Base-by-base conservation (phyloP, 2,329 filamentous ascomycete genomes). In the Trichoderma brevicompactum region DNA sequence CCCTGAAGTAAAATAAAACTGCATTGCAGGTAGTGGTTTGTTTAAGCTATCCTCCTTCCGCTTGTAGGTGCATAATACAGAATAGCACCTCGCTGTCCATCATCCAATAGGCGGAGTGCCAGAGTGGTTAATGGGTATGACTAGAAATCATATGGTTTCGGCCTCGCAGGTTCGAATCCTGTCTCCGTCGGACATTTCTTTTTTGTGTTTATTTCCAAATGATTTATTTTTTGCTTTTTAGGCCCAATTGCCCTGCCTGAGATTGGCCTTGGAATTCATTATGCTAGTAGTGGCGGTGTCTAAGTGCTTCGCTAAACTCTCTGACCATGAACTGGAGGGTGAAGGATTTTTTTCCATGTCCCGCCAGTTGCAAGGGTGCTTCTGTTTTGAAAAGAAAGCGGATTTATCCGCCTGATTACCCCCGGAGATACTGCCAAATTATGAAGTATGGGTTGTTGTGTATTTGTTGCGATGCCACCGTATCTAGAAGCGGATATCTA, bases 51-150 rank as follows among this genome's bases (percentile, higher is more conserved):
- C 23, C 23, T 5, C 5, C 23, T 28, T 28, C 23, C 2, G 23
- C 23, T 28, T 28, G 23, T 28, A 5, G 23, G 23, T 28, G 23
- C 23, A 28, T 28, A 28, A 28, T 28, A 28, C 5, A 28, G 23
- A 28, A 28, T 28, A 28, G 23, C 23, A 28, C 23, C 23, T n/a
- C 23, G 2, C 23, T 3, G 5, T 28, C 23, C 23, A 28, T 28
- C 23, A 28, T 28, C 23, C 23, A 28, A 28, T 28, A 28, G 23
- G 23, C 23, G 23, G 23, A 28, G 23, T 28, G 23, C 58, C 58
- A 61, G 58, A 61, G 58, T 62, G 58, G 58, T 62, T 62, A 62
- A 62, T 62, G 59, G 59, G 59, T 62, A 62, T 62, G 59, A 62
- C 59, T 62, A 62, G 59, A 62, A 62, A 62, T 62, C 59, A 62